phyloP scores from a whole-genome alignment of 441 rosid genomes.

The Theobroma grandiflorum region DNA sequence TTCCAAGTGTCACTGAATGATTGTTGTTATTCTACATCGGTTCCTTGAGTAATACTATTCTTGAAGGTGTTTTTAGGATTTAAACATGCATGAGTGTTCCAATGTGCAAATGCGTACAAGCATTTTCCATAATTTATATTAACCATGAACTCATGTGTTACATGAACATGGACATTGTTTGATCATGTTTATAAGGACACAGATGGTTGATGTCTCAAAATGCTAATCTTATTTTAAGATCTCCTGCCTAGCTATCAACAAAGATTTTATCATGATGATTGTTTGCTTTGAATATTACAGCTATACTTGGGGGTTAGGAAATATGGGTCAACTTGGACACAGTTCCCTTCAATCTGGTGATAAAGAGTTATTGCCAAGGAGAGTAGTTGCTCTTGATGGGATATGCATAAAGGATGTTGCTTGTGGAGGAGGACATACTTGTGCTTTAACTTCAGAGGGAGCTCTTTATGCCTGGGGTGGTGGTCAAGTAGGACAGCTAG shows the following conservation, averaged over 20 bases:
- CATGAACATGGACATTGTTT: background rate
- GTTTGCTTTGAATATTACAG: conserved; percentile 47
- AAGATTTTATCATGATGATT: conserved; percentile 31
- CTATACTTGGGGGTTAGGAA: conserved; percentile 97
- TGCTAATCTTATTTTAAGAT: background rate
- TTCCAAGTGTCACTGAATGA: background rate
- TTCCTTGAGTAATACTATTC: background rate
- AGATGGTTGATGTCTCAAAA: background rate
- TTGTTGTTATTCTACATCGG: background rate
- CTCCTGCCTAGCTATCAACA: background rate
- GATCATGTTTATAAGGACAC: background rate
- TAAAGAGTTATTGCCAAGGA: conserved; percentile 89
- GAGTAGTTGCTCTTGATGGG: conserved; percentile 88
- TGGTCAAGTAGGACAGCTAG: conserved; percentile 90
- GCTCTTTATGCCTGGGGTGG: conserved; percentile 99
- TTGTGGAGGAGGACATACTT: conserved; percentile 96
- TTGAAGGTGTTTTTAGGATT: background rate
- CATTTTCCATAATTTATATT: background rate
- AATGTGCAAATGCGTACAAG: conserved; percentile 1
- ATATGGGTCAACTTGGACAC: conserved; percentile 94
- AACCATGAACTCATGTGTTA: background rate
- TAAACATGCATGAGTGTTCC: background rate
- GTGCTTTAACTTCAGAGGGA: conserved; percentile 75
- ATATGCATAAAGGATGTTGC: conserved; percentile 68
- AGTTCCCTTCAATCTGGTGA: conserved; percentile 89